Base-by-base conservation (phyloP, 495 filamentous ascomycete species). In the Pyrenopolyporus hunteri region DNA sequence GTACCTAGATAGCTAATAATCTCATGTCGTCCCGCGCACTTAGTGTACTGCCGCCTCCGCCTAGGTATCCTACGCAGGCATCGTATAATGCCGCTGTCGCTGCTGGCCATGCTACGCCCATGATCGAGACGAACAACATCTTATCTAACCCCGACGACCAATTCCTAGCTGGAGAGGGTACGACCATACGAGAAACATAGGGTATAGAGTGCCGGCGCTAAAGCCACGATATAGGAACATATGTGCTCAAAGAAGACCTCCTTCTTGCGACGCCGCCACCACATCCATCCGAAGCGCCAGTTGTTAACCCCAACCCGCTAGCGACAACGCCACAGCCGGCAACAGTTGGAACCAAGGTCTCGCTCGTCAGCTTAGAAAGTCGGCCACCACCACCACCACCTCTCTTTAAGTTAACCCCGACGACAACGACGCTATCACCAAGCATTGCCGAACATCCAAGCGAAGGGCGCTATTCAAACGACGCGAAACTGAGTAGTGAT, bases 221-320 rank as follows among this genome's bases (percentile, higher is more conserved):
- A 67, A 35, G 33, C 29, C 44, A 26, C 20, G 16, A 36, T 40
- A 59, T 65, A 95, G 92, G 93, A 63, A 91, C 90, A 42, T 98
- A 98, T 67, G 81, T 86, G 33, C 83, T 98, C 14, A 86, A 87
- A 72, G 93, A 98, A 72, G 89, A 95, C 69, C 79, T 98, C 26
- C 89, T 90, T 53, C 88, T 98, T 25, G 93, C 94, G 37, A 97
- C 92, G 52, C 93, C 94, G 49, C 94, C 92, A 51, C 92, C 95
- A 4, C 93, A 98, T 73, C 93, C 93, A 20, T 93, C 92, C 48
- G 95, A 98, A 79, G 87, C 90, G 28, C 92, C 91, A 4, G 75
- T 91, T 17, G 73, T 86, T 59, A 97, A 92, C 71, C 86, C 89
- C 8, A 98, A 98, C 67, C 93, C 93, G 31, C 85, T 98, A 32